Evolutionary conservation across 2,329 filamentous ascomycete genomes (phyloP).

Genomic region (Cercospora citrullina): DNA sequence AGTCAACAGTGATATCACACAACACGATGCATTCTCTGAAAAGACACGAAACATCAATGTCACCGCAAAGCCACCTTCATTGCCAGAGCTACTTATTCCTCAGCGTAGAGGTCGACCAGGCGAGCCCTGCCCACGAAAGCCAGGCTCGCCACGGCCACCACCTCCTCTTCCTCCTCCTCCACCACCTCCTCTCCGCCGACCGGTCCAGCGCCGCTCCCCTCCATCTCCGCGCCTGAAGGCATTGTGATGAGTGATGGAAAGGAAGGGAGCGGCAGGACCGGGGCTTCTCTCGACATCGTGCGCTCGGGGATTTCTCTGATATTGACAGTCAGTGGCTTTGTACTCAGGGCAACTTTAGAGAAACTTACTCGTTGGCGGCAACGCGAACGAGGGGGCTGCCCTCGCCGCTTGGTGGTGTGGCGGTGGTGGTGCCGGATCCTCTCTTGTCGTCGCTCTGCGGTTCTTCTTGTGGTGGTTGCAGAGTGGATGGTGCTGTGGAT

Average conservation of each 20-base stretch:
- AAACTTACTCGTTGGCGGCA: background rate
- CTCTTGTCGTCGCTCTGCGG: background rate
- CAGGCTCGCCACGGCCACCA: background rate
- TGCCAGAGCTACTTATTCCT: background rate
- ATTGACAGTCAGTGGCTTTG: background rate
- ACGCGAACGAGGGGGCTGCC: background rate
- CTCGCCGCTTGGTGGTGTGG: background rate
- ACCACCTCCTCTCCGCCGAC: background rate
- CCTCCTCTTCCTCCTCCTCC: background rate
- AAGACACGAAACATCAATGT: background rate
- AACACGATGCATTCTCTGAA: background rate
- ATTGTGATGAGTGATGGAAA: slow-evolving; percentile 2
- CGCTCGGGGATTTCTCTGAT: background rate
- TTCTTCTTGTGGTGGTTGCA: background rate
- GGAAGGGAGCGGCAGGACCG: slow-evolving; percentile 3
- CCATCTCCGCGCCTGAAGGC: background rate
- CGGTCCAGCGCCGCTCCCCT: background rate
- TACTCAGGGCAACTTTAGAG: background rate
- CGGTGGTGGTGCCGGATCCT: background rate
- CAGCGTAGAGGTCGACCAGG: background rate
- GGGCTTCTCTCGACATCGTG: background rate
- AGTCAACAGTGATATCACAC: background rate
- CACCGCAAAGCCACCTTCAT: background rate
- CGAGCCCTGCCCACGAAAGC: background rate
- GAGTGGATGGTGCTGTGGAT: background rate